Percentiles rank a stretch among this genome's conserved stretches.
These are phyloP conservation scores for Neurospora sp. DNA, from an alignment of 2,329 filamentous ascomycete genomes.

Conservation along the genomic window DNA sequence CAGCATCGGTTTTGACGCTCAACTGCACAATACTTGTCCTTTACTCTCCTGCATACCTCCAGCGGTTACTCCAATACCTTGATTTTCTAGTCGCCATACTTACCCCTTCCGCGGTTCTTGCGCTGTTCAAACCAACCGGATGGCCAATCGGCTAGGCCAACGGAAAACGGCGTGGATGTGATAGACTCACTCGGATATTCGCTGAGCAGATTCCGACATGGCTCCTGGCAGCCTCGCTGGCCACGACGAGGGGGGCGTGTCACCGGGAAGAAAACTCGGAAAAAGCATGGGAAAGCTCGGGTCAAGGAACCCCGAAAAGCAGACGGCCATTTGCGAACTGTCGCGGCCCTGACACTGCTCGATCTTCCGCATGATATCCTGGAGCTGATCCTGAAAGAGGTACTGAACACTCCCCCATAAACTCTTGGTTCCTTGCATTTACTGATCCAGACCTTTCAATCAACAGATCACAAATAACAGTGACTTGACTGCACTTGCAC, in stretches of 20 bases:
- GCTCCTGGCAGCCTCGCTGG: neutral
- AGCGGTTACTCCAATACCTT: neutral
- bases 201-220: neutral
- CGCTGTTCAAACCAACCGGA: neutral
- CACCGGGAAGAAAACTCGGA: neutral
- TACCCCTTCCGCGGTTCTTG: neutral
- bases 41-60: neutral
- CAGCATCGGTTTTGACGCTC: neutral
- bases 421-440: neutral
- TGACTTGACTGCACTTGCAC: conserved; percentile 67
- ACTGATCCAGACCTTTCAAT: conserved; percentile 5
- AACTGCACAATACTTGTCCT: neutral
- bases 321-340: conserved; percentile 49
- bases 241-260: neutral
- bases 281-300: neutral
- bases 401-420: conserved; percentile 25
- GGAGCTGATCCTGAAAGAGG: conserved; percentile 71
- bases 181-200: neutral
- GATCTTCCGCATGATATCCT: conserved; percentile 72
- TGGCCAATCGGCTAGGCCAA: neutral
- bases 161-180: neutral
- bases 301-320: neutral
- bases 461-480: conserved; percentile 67
- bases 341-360: conserved; percentile 55
- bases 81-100: neutral